Percentiles rank a stretch among this genome's conserved stretches.
phyloP scores from a whole-genome alignment of 2,329 filamentous ascomycete genomes.

The Arthrobotrys megalospora region DNA sequence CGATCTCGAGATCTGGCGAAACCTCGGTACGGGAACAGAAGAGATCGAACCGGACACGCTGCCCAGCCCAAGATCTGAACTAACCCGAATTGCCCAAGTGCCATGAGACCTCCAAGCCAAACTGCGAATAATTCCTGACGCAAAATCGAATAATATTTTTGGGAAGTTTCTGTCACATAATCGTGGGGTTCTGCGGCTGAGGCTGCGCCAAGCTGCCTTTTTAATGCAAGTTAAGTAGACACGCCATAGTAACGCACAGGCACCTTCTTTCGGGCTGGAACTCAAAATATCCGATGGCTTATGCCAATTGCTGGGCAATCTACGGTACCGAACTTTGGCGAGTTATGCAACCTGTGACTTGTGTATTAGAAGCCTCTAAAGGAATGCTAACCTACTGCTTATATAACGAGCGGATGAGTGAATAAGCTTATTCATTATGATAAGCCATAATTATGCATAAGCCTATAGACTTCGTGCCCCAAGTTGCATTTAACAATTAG shows the following conservation, averaged over 20 bases:
- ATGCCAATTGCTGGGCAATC: neutral
- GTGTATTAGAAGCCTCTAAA: neutral
- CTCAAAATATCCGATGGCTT: neutral
- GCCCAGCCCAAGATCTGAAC: neutral
- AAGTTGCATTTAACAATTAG: no score
- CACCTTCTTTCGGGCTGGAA: neutral
- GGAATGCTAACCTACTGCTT: neutral
- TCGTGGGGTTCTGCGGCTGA: neutral
- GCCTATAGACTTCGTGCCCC: no score
- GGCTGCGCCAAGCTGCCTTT: neutral
- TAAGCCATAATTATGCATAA: neutral
- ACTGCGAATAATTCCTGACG: neutral
- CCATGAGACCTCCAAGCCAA: neutral
- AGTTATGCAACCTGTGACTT: neutral
- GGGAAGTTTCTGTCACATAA: neutral
- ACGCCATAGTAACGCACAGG: neutral
- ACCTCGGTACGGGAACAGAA: constrained; percentile 11
- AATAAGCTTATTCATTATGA: constrained; percentile 7
- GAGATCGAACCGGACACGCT: neutral
- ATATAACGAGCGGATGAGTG: no score
- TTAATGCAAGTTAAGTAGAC: neutral
- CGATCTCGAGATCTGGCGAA: constrained; percentile 2
- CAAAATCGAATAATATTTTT: neutral
- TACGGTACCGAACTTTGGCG: neutral
- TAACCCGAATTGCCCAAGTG: neutral